A percentile compares a stretch with the other conserved stretches of the same genome.
These are phyloP conservation scores for Colletotrichum coccodes DNA, from an alignment of 2,329 filamentous ascomycete genomes.

Conservation along the genomic window DNA sequence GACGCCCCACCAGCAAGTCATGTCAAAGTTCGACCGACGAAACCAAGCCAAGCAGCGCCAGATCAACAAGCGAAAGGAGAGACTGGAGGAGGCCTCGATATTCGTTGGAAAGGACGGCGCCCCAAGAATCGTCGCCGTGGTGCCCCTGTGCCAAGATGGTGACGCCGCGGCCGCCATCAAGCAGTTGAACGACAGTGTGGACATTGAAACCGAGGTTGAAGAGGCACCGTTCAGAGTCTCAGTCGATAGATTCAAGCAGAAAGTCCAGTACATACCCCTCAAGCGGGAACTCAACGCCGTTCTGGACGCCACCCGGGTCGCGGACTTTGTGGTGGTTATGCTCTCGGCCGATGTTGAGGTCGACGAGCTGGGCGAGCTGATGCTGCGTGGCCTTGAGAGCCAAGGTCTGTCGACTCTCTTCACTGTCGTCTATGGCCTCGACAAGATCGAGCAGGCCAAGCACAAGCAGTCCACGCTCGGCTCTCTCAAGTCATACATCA, in stretches of 20 bases:
- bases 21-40: constrained; percentile 95
- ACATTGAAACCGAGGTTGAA: constrained; percentile 74
- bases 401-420: constrained; percentile 96
- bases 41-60: constrained; percentile 96
- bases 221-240: constrained; percentile 71
- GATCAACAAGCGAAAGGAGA: constrained; percentile 83
- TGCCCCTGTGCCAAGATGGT: constrained; percentile 82
- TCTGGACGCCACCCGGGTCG: constrained; percentile 85
- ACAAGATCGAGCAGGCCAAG: constrained; percentile 82
- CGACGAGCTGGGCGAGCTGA: constrained; percentile 84
- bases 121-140: constrained; percentile 86
- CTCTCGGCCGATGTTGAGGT: constrained; percentile 86
- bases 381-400: constrained; percentile 87
- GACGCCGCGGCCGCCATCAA: constrained; percentile 75
- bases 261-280: constrained; percentile 83
- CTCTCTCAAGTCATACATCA: constrained; percentile 92
- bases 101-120: constrained; percentile 90
- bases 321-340: constrained; percentile 91
- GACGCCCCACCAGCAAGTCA: constrained; percentile 94
- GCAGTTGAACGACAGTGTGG: constrained; percentile 80
- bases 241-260: constrained; percentile 95
- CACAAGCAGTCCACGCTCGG: constrained; percentile 78
- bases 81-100: constrained; percentile 80
- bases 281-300: constrained; percentile 79
- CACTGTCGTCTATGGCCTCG: constrained; percentile 83